Percentiles rank a stretch among this genome's conserved stretches.
Conservation (phyloP, 805 yeast species). For the Candida maris region DNA sequence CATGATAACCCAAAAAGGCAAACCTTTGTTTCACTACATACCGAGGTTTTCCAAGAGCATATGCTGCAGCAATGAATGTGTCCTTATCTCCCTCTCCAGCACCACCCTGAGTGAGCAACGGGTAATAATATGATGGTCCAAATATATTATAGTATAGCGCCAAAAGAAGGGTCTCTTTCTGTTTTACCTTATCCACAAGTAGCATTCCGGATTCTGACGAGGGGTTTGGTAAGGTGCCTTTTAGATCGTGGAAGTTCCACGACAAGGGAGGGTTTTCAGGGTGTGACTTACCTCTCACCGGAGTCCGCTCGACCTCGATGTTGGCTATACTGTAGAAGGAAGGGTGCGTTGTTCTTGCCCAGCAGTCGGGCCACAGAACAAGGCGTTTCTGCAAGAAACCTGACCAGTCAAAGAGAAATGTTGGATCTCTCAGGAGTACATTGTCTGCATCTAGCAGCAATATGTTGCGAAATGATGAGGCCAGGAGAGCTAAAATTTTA, state of each 20-base stretch:
- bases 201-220: conserved; percentile 70
- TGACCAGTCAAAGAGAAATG: conserved; percentile 43
- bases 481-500: conserved; percentile 46
- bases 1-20: conserved; percentile 48
- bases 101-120: conserved; percentile 63
- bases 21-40: conserved; percentile 52
- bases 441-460: conserved; percentile 51
- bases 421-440: conserved; percentile 41
- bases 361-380: conserved; percentile 66
- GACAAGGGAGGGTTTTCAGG: conserved; percentile 19
- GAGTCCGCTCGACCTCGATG: conserved; percentile 34
- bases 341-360: conserved; percentile 68
- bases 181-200: conserved; percentile 53
- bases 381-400: conserved; percentile 42
- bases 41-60: conserved; percentile 27
- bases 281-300: conserved; percentile 32
- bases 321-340: conserved; percentile 52
- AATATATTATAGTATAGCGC: conserved; percentile 59
- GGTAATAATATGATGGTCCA: conserved; percentile 65
- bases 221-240: conserved; percentile 63
- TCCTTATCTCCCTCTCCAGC: conserved; percentile 83
- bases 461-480: conserved; percentile 44
- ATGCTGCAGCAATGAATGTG: conserved; percentile 69
- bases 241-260: conserved; percentile 55
- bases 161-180: conserved; percentile 51